Evolutionary conservation across 345 rosid genomes (phyloP), one percentile per base, ranked within the genome.

Genomic region (Aethionema arabicum): DNA sequence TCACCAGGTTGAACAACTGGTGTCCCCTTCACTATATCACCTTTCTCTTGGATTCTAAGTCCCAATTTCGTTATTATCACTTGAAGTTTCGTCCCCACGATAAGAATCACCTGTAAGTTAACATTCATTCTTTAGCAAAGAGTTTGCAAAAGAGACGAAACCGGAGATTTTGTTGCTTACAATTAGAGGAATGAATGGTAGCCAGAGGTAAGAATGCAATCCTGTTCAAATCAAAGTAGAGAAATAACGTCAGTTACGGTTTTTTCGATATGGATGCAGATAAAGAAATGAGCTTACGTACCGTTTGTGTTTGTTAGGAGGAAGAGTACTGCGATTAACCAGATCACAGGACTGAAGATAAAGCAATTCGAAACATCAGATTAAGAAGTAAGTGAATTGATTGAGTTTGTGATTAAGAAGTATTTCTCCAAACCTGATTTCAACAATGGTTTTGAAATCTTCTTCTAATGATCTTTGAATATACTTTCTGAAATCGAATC

Each of bases 11-110:
- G 77, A 66, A 93, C 99, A 5, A 93, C 79, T 0, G 90, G 97
- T 10, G 80, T 83, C 12, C 97, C 99, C 78, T 72, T 90, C 32
- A 93, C 78, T 4, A 93, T 81, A 13, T 79, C 82, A 29, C 96
- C 95, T 66, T 82, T 79, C 41, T 84, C 91, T 61, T 83, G 87
- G 72, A 90, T 82, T 58, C 78, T 59, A 3, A 84, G 79, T 45
- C 95, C 99, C 71, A 95, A 58, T 72, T 81, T 88, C 6, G 96
- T 80, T 77, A 90, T 87, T 31, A 95, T 95, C 83, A 95, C 86
- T 63, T 95, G 97, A 33, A 95, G 81, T 79, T 95, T 95, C 5
- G 91, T 76, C 11, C 99, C 99, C 35, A 88, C 79, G 31, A 85
- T 43, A 32, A 95, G 81, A 59, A 84, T 80, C 42, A 90, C 76